Base-by-base conservation (phyloP, 2,329 filamentous ascomycete species). In the Diaporthe vaccinii region DNA sequence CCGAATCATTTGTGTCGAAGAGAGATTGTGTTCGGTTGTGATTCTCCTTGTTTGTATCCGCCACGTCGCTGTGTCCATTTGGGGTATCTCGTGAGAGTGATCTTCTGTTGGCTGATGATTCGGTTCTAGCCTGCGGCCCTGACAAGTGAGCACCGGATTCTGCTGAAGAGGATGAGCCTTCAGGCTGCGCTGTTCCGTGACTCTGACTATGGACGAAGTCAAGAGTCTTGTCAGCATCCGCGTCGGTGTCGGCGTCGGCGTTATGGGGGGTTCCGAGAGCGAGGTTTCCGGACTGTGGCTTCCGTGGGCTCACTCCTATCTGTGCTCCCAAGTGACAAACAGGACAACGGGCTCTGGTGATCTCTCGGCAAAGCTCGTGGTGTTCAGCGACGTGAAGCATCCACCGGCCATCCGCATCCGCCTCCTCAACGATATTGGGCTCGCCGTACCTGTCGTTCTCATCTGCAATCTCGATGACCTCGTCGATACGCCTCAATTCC, bases 371-470 rank as follows among this genome's bases (percentile, higher is more conserved):
- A n/a, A 25, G 59, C 28, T 34, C 25, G 41, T 68, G 39, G 6
- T 25, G 17, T 14, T 61, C 51, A 15, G 41, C 34, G n/a, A 72
- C 34, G 36, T 74, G 49, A 8, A 44, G 22, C 44, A 49, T 44
- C 75, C 75, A 76, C 34, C 55, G 72, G 28, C 22, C 72, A 28
- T 74, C 72, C 7, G 67, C 51, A 62, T 71, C 65, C 2, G 41
- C 7, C 20, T 70, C 65, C 5, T 46, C 22, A 22, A 70, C 57
- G 1, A 31, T 28, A 8, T 71, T 39, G n/a, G 62, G 57, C n/a
- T 51, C 25, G 17, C 71, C 28, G 53, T 70, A 58, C 7, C 20
- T 34, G 46, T 74, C 39, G 55, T 44, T 34, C 51, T 57, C 58
- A 8, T 73, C 44, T 25, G 51, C 20, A 8, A 73, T 15, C 14